Evolutionary conservation across 495 filamentous ascomycete species (phyloP), one percentile per base, ranked within the genome.

Genomic region (Lichina pygmaea): DNA sequence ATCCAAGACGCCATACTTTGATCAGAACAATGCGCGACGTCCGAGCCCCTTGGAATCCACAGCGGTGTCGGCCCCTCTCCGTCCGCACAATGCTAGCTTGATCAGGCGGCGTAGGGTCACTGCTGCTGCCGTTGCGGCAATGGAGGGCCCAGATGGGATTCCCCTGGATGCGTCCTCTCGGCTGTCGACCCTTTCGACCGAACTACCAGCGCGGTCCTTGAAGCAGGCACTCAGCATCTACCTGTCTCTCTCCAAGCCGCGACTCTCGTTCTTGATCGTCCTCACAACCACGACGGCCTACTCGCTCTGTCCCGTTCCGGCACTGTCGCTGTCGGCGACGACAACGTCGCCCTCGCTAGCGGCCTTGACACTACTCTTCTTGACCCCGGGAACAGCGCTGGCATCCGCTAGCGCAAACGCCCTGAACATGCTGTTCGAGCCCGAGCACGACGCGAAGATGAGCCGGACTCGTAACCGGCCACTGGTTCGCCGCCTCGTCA

Each of bases 341-440:
- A 73, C 77, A 30, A 67, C 68, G 40, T 75, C 81, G 13, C 86
- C 89, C 0, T 86, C 83, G 8, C 73, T 97, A 42, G 84, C 77
- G 33, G 77, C 89, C 6, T 65, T 95, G 34, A 97, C 91, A 8
- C 76, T 97, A 13, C 64, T 86, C 48, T 94, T 91, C 68, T 73
- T 97, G 52, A 93, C 86, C 0, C 68, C 72, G 11, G 89, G 89
- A 42, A 97, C 89, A 1, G 72, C 86, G 12, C 70, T 95, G 7
- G 79, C 78, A 54, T 80, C 66, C 33, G 82, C 84, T 43, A 78
- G 77, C 50, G 89, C 89, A 41, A 97, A 95, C 53, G 77, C 89
- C 0, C 65, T 95, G 44, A 97, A 97, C 64, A 97, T 97, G 89
- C 75, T 91, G 51, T 75, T 92, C 54, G 89, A 97, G 60, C 86